phyloP scores from a whole-genome alignment of 2,329 filamentous ascomycete species.

The Magnaporthiopsis rhizophila region DNA sequence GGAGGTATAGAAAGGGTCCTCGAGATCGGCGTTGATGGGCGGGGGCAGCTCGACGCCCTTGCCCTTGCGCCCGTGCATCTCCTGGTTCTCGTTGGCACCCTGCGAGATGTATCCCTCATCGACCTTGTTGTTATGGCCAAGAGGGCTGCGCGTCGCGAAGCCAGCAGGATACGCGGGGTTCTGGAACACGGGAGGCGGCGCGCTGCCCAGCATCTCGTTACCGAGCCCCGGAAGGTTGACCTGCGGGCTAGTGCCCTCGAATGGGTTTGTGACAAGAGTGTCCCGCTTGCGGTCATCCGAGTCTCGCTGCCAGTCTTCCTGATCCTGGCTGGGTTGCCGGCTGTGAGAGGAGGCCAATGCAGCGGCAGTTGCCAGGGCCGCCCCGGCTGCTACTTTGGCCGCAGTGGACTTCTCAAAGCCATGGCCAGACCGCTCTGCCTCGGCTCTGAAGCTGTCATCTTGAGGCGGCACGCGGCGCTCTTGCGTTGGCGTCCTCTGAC shows the following conservation, averaged over 20 bases:
- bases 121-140: slow-evolving; percentile 53
- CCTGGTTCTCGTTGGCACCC: slow-evolving; percentile 48
- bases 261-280: slow-evolving; percentile 59
- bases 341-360: slow-evolving; percentile 38
- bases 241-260: slow-evolving; percentile 56
- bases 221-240: slow-evolving; percentile 44
- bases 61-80: slow-evolving; percentile 39
- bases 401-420: slow-evolving; percentile 25
- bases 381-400: slow-evolving; percentile 42
- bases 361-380: slow-evolving; percentile 42
- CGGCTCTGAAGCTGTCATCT: slow-evolving; percentile 23
- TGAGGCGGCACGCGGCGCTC: slow-evolving; percentile 21
- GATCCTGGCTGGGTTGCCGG: slow-evolving; percentile 47
- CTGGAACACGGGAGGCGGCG: slow-evolving; percentile 19
- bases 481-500: slow-evolving; percentile 25
- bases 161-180: slow-evolving; percentile 28
- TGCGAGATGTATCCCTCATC: slow-evolving; percentile 93
- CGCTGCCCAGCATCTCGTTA: slow-evolving; percentile 27
- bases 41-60: slow-evolving; percentile 48
- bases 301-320: slow-evolving; percentile 56
- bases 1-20: slow-evolving; percentile 60
- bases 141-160: slow-evolving; percentile 47
- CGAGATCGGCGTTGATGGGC: slow-evolving; percentile 37
- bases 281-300: slow-evolving; percentile 58
- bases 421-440: slow-evolving; percentile 26